These are phyloP conservation scores for Vararia minispora DNA, from an alignment of 768 basidiomycete species.

Conservation along the genomic window DNA sequence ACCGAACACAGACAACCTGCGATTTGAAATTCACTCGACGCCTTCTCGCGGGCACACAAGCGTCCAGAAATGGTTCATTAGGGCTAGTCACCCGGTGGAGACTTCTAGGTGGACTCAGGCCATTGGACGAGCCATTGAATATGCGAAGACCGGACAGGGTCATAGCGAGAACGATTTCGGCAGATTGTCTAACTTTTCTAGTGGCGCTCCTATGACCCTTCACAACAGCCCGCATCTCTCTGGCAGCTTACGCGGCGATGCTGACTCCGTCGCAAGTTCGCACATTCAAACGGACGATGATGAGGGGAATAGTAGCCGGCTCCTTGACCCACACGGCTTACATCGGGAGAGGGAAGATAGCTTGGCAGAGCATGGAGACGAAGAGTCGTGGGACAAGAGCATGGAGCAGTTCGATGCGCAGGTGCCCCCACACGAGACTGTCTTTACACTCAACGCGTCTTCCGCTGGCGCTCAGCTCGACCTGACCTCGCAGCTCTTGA, in stretches of 20 bases:
- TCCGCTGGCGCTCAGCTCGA: conserved; percentile 69
- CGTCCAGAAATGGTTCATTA: conserved; percentile 71
- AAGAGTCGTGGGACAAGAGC: conserved; percentile 34
- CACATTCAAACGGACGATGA: conserved; percentile 15
- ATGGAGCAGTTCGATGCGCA: conserved; percentile 17
- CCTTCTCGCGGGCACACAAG: conserved; percentile 36
- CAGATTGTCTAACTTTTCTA: too few species aligned
- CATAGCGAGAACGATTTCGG: too few species aligned
- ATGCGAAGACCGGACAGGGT: conserved; percentile 35
- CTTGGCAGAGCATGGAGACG: conserved; percentile 21
- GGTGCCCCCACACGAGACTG: conserved; percentile 43
- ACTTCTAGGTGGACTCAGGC: conserved; percentile 81
- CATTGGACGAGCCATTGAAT: conserved; percentile 63
- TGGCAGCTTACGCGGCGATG: conserved; percentile 4
- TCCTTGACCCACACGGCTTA: not conserved
- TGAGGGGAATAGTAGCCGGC: conserved; percentile 6
- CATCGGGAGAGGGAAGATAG: not conserved
- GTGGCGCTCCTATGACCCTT: too few species aligned
- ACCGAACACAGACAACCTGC: conserved; percentile 45
- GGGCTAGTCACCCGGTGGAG: conserved; percentile 82
- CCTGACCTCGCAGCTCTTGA: conserved; percentile 54
- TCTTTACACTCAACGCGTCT: conserved; percentile 60
- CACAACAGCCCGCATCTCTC: conserved; percentile 3
- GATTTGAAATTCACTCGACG: conserved; percentile 73
- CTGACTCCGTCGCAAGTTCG: conserved; percentile 17